These are phyloP conservation scores for Lepraria neglecta DNA, from an alignment of 495 filamentous ascomycete species.

Conservation along the genomic window DNA sequence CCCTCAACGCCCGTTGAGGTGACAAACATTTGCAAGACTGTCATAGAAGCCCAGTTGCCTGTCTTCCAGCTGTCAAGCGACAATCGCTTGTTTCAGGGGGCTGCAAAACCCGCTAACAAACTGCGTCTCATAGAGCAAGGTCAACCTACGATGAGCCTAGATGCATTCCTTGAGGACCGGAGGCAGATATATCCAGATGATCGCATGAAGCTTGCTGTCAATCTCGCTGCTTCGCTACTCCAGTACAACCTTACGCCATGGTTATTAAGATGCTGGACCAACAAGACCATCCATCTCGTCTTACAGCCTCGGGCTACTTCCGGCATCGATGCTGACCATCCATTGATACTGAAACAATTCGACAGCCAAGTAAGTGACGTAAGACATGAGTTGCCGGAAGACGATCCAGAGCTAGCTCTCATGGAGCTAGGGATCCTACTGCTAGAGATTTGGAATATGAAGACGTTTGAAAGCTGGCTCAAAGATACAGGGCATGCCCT, in stretches of 20 bases:
- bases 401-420: not conserved
- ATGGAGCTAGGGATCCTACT: not conserved
- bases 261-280: conserved; percentile 5
- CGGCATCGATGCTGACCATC: conserved; percentile 11
- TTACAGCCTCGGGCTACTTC: not conserved
- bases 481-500: not conserved
- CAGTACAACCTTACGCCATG: conserved; percentile 10
- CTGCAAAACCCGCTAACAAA: not conserved
- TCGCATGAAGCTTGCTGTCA: conserved; percentile 8
- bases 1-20: not conserved
- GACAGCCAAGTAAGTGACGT: not conserved
- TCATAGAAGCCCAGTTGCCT: not conserved
- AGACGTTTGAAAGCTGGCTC: conserved; percentile 1
- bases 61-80: conserved; percentile 6
- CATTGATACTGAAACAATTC: not conserved
- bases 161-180: not conserved
- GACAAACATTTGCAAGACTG: not conserved
- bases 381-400: not conserved
- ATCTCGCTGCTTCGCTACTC: conserved; percentile 1
- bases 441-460: not conserved
- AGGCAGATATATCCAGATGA: conserved; percentile 9
- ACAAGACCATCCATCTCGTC: not conserved
- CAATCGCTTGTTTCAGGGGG: not conserved
- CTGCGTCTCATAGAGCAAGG: not conserved
- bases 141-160: conserved; percentile 1